Base-by-base conservation (phyloP, 768 basidiomycete species). In the Pulveroboletus sp. region DNA sequence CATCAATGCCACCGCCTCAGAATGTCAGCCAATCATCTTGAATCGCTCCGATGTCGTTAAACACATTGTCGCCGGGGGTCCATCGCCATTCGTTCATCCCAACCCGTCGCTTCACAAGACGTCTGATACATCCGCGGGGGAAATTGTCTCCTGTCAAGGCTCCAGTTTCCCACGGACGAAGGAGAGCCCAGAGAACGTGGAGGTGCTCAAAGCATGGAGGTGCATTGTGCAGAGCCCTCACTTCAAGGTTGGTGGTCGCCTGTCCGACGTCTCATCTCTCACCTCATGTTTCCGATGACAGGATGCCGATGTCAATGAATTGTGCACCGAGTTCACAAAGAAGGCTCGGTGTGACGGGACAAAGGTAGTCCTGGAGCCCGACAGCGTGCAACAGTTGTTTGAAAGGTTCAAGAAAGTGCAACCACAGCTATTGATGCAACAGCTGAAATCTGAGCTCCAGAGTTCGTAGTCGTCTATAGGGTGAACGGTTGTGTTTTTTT, bases 341-440 rank as follows among this genome's bases (percentile, higher is more conserved):
- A 92, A 93, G 71, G 90, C 90, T 41, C 76, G 81, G 39, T 93
- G 90, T 60, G 89, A 91, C 52, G 90, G 90, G 33, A 82, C 81
- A 26, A 89, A 87, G 70, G 85, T 90, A 35, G 89, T 91, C 17
- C 68, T 92, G 42, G 86, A 79, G 52, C 74, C 75, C 6, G 66
- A 71, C 51, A 68, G 73, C 33, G 71, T 77, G 50, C 68, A 65
- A 45, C 69, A 72, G 36, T 65, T 78, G 43, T 68, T 79, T 52
- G 73, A 76, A 56, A 68, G 59, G 42, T 69, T 78, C 37, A 62
- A 69, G 47, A 67, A 68, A 47, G 36, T 46, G 43, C 60, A 51
- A 11, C 42, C 51, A 40, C 53, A 55, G 43, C 37, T 55, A 39
- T 21, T 39, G 32, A 14, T 39, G 39, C 56, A 58, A 17, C 57